phyloP scores from a whole-genome alignment of 768 basidiomycete species.

The Coprinopsis cinerea region DNA sequence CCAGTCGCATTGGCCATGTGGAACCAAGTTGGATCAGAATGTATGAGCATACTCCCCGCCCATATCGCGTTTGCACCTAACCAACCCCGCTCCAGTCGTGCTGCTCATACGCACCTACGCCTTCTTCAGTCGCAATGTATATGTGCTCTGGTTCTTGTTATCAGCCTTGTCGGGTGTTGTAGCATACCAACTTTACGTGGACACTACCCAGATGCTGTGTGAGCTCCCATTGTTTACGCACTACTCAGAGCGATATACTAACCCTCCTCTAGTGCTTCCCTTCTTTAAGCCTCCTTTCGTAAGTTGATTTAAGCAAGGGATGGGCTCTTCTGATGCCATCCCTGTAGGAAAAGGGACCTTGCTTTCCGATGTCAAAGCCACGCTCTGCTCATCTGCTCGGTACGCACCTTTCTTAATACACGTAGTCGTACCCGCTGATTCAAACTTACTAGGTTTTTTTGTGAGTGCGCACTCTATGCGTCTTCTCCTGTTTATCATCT shows the following conservation, averaged over 20 bases:
- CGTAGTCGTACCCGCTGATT: constrained; percentile 9
- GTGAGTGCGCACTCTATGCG: constrained; percentile 31
- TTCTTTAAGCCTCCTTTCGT: constrained; percentile 62
- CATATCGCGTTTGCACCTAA: constrained; percentile 12
- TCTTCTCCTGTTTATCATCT: neutral
- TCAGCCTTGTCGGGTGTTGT: constrained; percentile 67
- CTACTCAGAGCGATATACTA: constrained; percentile 2
- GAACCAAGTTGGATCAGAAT: constrained; percentile 83
- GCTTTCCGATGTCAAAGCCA: constrained; percentile 76
- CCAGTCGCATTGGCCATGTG: constrained; percentile 81
- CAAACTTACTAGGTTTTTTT: constrained; percentile 46
- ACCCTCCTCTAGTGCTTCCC: constrained; percentile 44
- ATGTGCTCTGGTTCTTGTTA: constrained; percentile 58
- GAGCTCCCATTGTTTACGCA: constrained; percentile 19
- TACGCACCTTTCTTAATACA: constrained; percentile 24
- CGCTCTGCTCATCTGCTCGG: constrained; percentile 80
- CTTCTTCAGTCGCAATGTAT: constrained; percentile 75
- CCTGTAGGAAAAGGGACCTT: constrained; percentile 52
- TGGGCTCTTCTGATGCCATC: neutral
- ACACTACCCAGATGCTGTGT: constrained; percentile 74
- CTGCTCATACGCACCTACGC: constrained; percentile 81
- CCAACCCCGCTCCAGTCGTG: constrained; percentile 44
- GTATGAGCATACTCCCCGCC: constrained; percentile 34
- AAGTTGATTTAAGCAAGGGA: constrained; percentile 17
- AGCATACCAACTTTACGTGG: constrained; percentile 78